Conservation (phyloP, 1,284 basidiomycete genomes). For the Austroboletus novae-zelandiae region DNA sequence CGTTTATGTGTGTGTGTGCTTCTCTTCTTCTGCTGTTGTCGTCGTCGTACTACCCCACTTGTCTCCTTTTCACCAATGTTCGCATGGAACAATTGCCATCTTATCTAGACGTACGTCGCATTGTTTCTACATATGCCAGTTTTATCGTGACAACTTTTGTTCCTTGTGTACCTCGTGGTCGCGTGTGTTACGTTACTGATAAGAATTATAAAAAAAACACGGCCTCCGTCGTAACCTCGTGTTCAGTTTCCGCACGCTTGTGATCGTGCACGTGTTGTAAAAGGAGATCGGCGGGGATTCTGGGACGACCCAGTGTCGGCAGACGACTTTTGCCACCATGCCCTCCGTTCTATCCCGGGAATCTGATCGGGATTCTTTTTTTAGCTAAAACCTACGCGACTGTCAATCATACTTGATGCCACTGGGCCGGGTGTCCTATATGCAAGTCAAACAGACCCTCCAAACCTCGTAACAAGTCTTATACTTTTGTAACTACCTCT, state of each 20-base stretch:
- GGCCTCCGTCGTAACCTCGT: not conserved
- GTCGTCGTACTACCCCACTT: not conserved
- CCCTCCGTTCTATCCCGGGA: no score
- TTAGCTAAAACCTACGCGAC: no score
- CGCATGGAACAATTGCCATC: not conserved
- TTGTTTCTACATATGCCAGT: not conserved
- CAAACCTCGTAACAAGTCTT: no score
- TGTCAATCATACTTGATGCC: no score
- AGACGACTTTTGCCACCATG: no score
- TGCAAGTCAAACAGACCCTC: no score
- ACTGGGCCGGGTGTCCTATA: no score
- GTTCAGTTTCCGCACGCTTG: not conserved
- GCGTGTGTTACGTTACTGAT: not conserved
- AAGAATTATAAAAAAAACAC: not conserved
- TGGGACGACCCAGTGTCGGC: no score
- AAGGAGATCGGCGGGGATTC: no score
- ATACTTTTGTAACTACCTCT: no score
- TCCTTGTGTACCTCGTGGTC: constrained; percentile 1
- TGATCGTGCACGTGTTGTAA: no score
- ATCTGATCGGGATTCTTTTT: no score
- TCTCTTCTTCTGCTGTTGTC: constrained; percentile 3
- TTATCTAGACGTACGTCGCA: constrained; percentile 10
- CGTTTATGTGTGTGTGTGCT: not conserved
- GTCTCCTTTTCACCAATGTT: not conserved
- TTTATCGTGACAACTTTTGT: not conserved